Evolutionary conservation across 2,329 filamentous ascomycete species (phyloP).

Genomic region (Scopulariopsis brevicaulis): DNA sequence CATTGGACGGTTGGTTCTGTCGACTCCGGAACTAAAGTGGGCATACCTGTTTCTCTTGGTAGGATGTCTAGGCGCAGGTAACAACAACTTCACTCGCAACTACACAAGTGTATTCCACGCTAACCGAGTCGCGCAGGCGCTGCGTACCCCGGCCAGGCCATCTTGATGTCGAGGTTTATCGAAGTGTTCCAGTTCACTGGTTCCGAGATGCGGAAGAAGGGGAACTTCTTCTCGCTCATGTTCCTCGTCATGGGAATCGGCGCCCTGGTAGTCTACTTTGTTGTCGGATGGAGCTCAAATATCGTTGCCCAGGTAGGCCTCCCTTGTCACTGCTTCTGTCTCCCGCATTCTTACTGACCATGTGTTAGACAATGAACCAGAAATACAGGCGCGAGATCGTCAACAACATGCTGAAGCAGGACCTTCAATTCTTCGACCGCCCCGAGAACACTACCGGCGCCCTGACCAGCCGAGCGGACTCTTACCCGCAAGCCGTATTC

Average conservation of each 20-base stretch:
- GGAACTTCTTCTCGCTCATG: conserved; percentile 44
- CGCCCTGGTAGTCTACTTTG: conserved; percentile 29
- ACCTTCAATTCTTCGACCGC: conserved; percentile 34
- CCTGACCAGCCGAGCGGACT: conserved; percentile 22
- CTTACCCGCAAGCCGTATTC: conserved; percentile 32
- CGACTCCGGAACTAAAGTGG: no score
- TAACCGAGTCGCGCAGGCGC: conserved; percentile 13
- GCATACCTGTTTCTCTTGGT: background rate
- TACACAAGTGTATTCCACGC: conserved; percentile 7
- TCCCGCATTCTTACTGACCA: no score
- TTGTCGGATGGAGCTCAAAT: conserved; percentile 23
- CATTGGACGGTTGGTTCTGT: conserved; percentile 5
- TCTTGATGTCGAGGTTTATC: conserved; percentile 27
- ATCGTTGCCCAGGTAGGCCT: conserved; percentile 20
- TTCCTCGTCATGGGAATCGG: conserved; percentile 40
- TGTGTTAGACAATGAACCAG: conserved; percentile 16
- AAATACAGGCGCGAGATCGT: conserved; percentile 28
- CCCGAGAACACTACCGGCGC: conserved; percentile 23
- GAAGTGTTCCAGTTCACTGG: conserved; percentile 18
- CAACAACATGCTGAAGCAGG: conserved; percentile 39
- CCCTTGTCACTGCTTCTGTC: no score
- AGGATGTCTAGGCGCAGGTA: conserved; percentile 16
- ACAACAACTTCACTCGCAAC: conserved; percentile 11
- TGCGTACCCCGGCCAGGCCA: conserved; percentile 28
- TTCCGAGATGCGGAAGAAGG: conserved; percentile 16